These are phyloP conservation scores for Fusarium albosuccineum DNA, from an alignment of 2,329 filamentous ascomycete genomes.

Conservation along the genomic window DNA sequence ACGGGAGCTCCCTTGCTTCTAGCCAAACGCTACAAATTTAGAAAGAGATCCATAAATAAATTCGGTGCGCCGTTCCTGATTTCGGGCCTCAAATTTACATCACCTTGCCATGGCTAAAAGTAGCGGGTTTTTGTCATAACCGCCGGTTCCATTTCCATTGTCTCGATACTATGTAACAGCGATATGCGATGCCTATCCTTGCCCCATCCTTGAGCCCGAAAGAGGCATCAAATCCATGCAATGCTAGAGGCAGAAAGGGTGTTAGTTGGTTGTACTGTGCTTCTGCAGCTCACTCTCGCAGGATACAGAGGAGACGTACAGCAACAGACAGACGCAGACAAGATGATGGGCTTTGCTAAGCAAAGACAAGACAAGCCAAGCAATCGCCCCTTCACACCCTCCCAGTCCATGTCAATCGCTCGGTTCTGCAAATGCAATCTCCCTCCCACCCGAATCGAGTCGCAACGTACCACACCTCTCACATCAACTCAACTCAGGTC, in stretches of 20 bases:
- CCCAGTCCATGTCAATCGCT: slow-evolving; percentile 18
- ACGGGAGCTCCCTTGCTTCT: slow-evolving; percentile 34
- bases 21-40: slow-evolving; percentile 6
- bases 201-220: slow-evolving; percentile 21
- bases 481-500: slow-evolving; percentile 18
- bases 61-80: slow-evolving; percentile 1
- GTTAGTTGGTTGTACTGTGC: slow-evolving; percentile 9
- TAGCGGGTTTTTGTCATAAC: not conserved
- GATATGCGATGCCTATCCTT: slow-evolving; percentile 13
- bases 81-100: not conserved
- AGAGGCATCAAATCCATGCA: slow-evolving; percentile 24
- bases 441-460: slow-evolving; percentile 17
- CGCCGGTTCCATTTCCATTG: not conserved
- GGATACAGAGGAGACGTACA: slow-evolving; percentile 20
- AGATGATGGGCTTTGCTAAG: not conserved
- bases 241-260: too few relatives aligned
- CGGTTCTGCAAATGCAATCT: slow-evolving; percentile 33
- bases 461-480: slow-evolving; percentile 5
- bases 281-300: slow-evolving; percentile 40
- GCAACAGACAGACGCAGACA: not conserved
- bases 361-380: not conserved
- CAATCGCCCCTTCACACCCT: slow-evolving; percentile 11
- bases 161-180: slow-evolving; percentile 17
- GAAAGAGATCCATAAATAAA: slow-evolving; percentile 24
- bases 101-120: not conserved